These are phyloP conservation scores for Neurospora sp. DNA, from an alignment of 2,329 filamentous ascomycete genomes.

Conservation along the genomic window DNA sequence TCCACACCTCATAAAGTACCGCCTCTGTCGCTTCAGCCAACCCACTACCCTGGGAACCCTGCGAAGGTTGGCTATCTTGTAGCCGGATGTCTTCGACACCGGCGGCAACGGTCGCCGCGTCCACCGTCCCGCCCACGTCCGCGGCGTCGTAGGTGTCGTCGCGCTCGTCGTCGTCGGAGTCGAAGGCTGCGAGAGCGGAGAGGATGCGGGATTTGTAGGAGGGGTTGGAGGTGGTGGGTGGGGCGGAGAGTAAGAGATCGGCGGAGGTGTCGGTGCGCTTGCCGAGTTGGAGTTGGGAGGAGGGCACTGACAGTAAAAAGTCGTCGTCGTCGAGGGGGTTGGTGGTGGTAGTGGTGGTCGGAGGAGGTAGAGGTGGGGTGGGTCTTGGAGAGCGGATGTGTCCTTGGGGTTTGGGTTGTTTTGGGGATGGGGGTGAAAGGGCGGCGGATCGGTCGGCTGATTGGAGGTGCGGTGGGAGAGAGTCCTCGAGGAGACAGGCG, in stretches of 20 bases:
- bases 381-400: constrained; percentile 19
- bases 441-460: constrained; percentile 47
- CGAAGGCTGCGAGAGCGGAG: constrained; percentile 78
- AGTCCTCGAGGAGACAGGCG: constrained; percentile 70
- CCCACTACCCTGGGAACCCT: constrained; percentile 12
- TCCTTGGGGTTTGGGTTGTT: neutral
- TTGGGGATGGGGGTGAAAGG: neutral
- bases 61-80: constrained; percentile 4
- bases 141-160: constrained; percentile 94
- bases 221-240: constrained; percentile 41
- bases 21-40: constrained; percentile 53
- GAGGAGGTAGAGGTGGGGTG: constrained; percentile 8
- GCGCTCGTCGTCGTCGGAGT: constrained; percentile 89
- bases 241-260: constrained; percentile 62
- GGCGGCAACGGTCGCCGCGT: constrained; percentile 46
- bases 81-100: constrained; percentile 16
- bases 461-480: constrained; percentile 59
- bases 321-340: constrained; percentile 54
- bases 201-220: constrained; percentile 74
- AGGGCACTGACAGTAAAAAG: constrained; percentile 22
- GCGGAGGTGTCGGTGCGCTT: constrained; percentile 58
- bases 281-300: constrained; percentile 67
- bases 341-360: constrained; percentile 37
- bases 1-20: constrained; percentile 63
- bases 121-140: constrained; percentile 81